A percentile compares a stretch with the other conserved stretches of the same genome.
phyloP scores from a whole-genome alignment of 2,329 filamentous ascomycete genomes.

The Aureobasidium namibiae region DNA sequence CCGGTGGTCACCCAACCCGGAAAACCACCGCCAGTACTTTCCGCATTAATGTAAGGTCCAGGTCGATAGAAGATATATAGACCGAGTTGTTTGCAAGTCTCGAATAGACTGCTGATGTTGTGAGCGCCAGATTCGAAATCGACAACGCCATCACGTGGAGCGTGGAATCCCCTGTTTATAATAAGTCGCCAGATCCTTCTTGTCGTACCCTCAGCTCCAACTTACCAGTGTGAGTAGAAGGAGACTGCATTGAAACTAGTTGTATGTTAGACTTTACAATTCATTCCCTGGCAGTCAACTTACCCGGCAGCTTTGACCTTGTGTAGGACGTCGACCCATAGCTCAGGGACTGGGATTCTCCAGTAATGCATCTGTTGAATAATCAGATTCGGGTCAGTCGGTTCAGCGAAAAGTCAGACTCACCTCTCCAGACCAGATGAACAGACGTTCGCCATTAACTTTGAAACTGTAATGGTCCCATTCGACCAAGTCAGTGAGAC shows the following conservation, averaged over 20 bases:
- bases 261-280: not conserved
- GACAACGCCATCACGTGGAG: conserved; percentile 7
- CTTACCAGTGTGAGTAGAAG: conserved; percentile 13
- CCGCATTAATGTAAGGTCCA: conserved; percentile 47
- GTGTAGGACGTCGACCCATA: conserved; percentile 43
- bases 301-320: conserved; percentile 43
- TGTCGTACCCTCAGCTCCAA: not conserved
- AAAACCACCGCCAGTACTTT: conserved; percentile 53
- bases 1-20: conserved; percentile 54
- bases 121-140: conserved; percentile 48
- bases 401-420: not conserved
- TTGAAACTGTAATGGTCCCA: conserved; percentile 49
- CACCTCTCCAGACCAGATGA: conserved; percentile 44
- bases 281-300: not conserved
- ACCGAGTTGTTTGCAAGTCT: conserved; percentile 46
- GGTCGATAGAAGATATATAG: conserved; percentile 42
- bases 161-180: not conserved
- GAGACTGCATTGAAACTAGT: conserved; percentile 35
- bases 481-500: conserved; percentile 36
- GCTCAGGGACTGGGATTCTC: conserved; percentile 42
- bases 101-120: conserved; percentile 45
- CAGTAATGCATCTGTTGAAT: conserved; percentile 40
- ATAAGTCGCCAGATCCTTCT: not conserved
- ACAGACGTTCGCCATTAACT: conserved; percentile 43
- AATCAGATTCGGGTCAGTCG: not conserved